A percentile compares a stretch with the other conserved stretches of the same genome.
Conservation (phyloP, 495 filamentous ascomycete genomes). For the Articulospora tetracladia region DNA sequence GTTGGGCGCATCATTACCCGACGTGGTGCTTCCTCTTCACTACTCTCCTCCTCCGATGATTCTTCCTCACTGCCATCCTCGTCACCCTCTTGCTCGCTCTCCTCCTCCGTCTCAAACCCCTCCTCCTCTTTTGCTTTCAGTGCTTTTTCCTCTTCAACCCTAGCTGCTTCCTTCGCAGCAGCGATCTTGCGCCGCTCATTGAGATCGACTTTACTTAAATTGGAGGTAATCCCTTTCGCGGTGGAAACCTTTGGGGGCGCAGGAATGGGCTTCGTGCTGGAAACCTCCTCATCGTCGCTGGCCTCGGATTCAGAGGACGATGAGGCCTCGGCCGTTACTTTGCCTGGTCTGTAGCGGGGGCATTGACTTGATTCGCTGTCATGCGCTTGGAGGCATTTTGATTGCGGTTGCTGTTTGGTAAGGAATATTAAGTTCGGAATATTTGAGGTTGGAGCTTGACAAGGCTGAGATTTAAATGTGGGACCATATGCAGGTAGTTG, state of each 20-base stretch:
- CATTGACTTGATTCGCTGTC: slow-evolving; percentile 86
- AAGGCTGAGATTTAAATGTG: not conserved
- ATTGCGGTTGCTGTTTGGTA: not conserved
- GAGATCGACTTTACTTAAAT: slow-evolving; percentile 65
- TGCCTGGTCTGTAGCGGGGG: slow-evolving; percentile 84
- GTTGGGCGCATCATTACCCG: slow-evolving; percentile 79
- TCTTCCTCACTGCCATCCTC: slow-evolving; percentile 48
- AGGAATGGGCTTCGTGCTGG: slow-evolving; percentile 36
- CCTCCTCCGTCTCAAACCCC: slow-evolving; percentile 62
- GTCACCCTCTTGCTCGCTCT: slow-evolving; percentile 32
- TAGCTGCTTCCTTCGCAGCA: slow-evolving; percentile 44
- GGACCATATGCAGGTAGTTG: not conserved
- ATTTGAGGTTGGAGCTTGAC: not conserved
- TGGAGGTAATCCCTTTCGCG: slow-evolving; percentile 51
- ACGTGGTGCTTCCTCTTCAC: slow-evolving; percentile 71
- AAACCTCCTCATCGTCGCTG: slow-evolving; percentile 45
- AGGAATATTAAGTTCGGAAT: not conserved
- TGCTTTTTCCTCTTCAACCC: slow-evolving; percentile 37
- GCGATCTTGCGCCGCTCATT: slow-evolving; percentile 44
- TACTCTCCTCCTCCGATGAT: slow-evolving; percentile 50
- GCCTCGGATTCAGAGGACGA: slow-evolving; percentile 63
- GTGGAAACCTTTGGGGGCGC: slow-evolving; percentile 57
- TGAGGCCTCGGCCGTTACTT: slow-evolving; percentile 63
- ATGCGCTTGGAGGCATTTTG: slow-evolving; percentile 85
- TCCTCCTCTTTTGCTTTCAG: slow-evolving; percentile 56